Evolutionary conservation across 192 early-diverging fungal species (phyloP).

Genomic region (Coemansia aciculifera): DNA sequence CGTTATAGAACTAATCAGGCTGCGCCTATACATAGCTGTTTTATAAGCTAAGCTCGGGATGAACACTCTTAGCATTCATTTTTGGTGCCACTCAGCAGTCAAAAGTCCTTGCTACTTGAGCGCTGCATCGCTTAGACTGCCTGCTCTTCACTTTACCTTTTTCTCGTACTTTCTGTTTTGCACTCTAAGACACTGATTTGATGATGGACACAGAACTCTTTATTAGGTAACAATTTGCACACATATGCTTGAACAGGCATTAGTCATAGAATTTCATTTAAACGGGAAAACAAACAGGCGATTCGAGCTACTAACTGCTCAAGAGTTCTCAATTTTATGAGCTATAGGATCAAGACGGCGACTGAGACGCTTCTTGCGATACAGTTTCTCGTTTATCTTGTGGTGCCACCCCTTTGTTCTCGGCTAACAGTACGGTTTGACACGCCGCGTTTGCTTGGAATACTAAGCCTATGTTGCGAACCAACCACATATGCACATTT

Average conservation of each 20-base stretch:
- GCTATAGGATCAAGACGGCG: conserved; percentile 2
- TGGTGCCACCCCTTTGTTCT: neutral
- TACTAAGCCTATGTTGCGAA: neutral
- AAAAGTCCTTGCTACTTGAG: neutral
- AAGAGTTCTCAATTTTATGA: neutral
- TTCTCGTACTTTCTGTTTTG: neutral
- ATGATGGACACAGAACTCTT: neutral
- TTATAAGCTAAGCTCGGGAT: neutral
- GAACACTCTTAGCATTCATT: neutral
- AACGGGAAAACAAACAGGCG: neutral
- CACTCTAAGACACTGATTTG: neutral
- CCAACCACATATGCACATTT: neutral
- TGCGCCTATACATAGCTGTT: neutral
- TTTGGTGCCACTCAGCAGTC: neutral
- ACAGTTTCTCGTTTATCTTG: neutral
- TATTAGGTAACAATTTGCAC: neutral
- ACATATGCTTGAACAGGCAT: neutral
- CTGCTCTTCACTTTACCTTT: neutral
- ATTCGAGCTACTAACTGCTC: neutral
- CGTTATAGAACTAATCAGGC: neutral
- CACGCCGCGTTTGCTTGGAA: neutral
- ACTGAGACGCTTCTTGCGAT: neutral
- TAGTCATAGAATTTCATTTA: neutral
- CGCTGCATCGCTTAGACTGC: neutral
- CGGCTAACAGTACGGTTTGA: neutral